phyloP scores from a whole-genome alignment of 306 rosid genomes.

The Biancaea sappan region DNA sequence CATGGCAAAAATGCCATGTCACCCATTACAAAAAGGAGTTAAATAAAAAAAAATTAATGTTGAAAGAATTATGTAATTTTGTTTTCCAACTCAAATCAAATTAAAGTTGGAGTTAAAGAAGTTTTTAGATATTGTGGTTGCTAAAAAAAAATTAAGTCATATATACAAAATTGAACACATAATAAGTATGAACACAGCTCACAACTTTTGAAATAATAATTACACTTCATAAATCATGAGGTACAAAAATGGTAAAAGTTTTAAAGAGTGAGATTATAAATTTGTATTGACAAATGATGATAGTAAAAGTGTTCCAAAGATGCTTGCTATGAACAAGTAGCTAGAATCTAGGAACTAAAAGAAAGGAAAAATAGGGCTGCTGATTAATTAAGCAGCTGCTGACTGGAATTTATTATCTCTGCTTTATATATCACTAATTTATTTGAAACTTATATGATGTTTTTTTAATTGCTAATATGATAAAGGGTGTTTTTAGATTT shows the following conservation, averaged over 20 bases:
- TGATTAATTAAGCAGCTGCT: background rate
- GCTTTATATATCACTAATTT: background rate
- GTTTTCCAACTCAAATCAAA: too few species aligned
- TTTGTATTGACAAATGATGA: background rate
- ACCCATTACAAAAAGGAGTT: too few species aligned
- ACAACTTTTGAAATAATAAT: background rate
- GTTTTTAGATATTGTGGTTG: too few species aligned
- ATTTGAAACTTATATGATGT: too few species aligned
- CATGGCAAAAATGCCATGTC: too few species aligned
- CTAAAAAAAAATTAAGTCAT: background rate
- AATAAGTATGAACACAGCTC: background rate
- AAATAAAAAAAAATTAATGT: too few species aligned
- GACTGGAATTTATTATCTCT: background rate
- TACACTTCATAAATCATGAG: background rate
- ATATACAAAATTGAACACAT: background rate
- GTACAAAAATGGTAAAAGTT: background rate
- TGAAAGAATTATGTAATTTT: too few species aligned
- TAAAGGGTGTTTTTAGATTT: too few species aligned
- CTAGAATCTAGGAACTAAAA: background rate
- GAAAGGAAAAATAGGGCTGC: background rate
- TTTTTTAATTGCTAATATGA: too few species aligned
- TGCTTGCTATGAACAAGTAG: background rate
- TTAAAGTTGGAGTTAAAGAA: too few species aligned
- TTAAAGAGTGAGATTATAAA: background rate
- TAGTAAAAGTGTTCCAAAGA: background rate